Evolutionary conservation across 768 basidiomycete species (phyloP).

Genomic region (Clathrus columnatus): DNA sequence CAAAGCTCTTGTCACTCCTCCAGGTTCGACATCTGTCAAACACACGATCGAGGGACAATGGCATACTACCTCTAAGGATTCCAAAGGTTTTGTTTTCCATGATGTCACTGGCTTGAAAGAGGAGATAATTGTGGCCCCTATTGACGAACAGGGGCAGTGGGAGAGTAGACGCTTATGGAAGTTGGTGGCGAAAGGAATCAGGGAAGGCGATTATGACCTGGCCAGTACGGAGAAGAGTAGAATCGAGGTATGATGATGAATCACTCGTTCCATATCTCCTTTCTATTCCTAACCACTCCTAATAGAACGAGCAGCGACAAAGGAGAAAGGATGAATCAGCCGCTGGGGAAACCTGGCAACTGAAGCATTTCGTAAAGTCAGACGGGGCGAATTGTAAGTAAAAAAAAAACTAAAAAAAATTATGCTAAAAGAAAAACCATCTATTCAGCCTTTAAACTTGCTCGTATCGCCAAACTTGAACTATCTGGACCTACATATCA

Average conservation of each 20-base stretch:
- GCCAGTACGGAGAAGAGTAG: conserved; percentile 81
- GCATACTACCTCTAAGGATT: conserved; percentile 56
- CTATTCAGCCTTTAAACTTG: not conserved
- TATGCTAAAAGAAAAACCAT: no score
- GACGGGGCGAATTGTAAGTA: not conserved
- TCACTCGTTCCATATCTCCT: not conserved
- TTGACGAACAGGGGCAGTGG: conserved; percentile 47
- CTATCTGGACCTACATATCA: not conserved
- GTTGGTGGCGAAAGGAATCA: conserved; percentile 82
- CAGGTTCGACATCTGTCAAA: conserved; percentile 33
- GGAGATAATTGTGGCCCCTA: conserved; percentile 56
- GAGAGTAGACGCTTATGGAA: conserved; percentile 85
- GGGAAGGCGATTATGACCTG: conserved; percentile 85
- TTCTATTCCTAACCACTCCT: not conserved
- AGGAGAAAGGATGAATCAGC: conserved; percentile 73
- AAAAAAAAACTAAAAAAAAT: no score
- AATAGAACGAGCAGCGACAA: conserved; percentile 87
- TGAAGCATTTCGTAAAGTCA: conserved; percentile 57
- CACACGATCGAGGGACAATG: conserved; percentile 72
- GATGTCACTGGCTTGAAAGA: conserved; percentile 68
- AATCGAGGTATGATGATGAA: conserved; percentile 62
- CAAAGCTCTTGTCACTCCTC: conserved; percentile 67
- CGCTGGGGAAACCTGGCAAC: conserved; percentile 60
- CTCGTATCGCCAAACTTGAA: not conserved
- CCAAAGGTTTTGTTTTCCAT: conserved; percentile 51